A percentile compares a stretch with the other conserved stretches of the same genome.
Conservation (phyloP, 169 alveolate species). For the Hepatocystis sp. region DNA sequence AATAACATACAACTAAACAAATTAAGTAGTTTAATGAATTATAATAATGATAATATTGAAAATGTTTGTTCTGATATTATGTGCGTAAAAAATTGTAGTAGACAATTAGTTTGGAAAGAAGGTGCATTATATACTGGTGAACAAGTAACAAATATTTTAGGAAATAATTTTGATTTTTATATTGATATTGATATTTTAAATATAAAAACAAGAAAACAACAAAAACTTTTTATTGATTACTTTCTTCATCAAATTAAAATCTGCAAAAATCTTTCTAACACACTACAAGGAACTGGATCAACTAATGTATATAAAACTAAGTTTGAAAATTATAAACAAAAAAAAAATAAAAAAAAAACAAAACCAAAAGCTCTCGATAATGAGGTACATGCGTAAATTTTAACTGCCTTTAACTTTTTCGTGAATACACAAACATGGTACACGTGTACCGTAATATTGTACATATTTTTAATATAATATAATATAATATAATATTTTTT, state of each 20-base stretch:
- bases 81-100: constrained; percentile 82
- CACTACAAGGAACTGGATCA: constrained; percentile 60
- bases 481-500: too few species aligned
- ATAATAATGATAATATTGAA: constrained; percentile 65
- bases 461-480: too few species aligned
- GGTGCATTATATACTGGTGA: constrained; percentile 82
- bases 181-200: constrained; percentile 83
- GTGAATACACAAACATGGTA: background rate
- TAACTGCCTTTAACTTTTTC: constrained; percentile 1
- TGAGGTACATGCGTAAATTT: too few species aligned
- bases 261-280: constrained; percentile 80
- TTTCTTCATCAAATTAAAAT: constrained; percentile 84
- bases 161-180: constrained; percentile 82
- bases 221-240: constrained; percentile 84
- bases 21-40: constrained; percentile 81
- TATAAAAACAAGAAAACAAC: constrained; percentile 78
- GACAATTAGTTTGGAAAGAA: constrained; percentile 81
- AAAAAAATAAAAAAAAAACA: constrained; percentile 22
- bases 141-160: constrained; percentile 76
- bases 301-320: constrained; percentile 18
- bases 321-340: constrained; percentile 37
- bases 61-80: constrained; percentile 82
- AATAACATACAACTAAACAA: constrained; percentile 83
- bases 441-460: too few species aligned
- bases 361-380: too few species aligned